These are phyloP conservation scores for Monosporozyma yasuniensis DNA, from an alignment of 805 yeast genomes.

Conservation along the genomic window DNA sequence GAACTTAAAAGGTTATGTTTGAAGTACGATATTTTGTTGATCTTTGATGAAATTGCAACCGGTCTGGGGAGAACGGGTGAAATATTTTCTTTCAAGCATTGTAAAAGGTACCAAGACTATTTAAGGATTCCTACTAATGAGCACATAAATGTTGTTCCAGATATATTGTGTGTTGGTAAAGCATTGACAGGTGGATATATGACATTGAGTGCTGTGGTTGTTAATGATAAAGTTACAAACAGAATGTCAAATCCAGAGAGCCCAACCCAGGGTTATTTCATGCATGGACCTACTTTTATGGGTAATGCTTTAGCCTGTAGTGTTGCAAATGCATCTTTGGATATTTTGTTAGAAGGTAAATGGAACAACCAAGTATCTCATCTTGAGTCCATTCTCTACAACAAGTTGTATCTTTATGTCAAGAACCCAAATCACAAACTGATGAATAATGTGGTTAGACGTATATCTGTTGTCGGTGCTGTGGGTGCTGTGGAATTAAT, in stretches of 20 bases:
- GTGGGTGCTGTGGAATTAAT: constrained; percentile 19
- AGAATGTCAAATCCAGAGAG: constrained; percentile 14
- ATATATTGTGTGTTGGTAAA: constrained; percentile 22
- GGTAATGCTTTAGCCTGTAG: constrained; percentile 25
- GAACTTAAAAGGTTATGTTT: constrained; percentile 29
- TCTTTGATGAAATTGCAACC: constrained; percentile 33
- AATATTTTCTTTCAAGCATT: constrained; percentile 31
- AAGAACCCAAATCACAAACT: constrained; percentile 3
- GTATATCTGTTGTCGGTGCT: constrained; percentile 18
- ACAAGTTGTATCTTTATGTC: constrained; percentile 10
- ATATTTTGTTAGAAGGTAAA: constrained; percentile 16
- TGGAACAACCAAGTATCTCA: constrained; percentile 15
- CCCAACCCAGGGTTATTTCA: constrained; percentile 18
- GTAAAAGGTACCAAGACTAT: constrained; percentile 11
- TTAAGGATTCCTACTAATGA: constrained; percentile 6
- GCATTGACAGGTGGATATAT: constrained; percentile 24
- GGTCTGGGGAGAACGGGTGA: constrained; percentile 34
- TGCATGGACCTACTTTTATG: constrained; percentile 28
- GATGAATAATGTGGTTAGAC: constrained; percentile 9
- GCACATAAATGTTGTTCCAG: constrained; percentile 18
- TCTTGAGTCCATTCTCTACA: constrained; percentile 15
- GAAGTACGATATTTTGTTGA: constrained; percentile 18
- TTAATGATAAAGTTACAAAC: constrained; percentile 12
- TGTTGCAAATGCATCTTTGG: constrained; percentile 18
- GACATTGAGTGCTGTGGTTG: constrained; percentile 20